These are phyloP conservation scores for Xylaria sp. DNA, from an alignment of 2,329 filamentous ascomycete genomes.

Conservation along the genomic window DNA sequence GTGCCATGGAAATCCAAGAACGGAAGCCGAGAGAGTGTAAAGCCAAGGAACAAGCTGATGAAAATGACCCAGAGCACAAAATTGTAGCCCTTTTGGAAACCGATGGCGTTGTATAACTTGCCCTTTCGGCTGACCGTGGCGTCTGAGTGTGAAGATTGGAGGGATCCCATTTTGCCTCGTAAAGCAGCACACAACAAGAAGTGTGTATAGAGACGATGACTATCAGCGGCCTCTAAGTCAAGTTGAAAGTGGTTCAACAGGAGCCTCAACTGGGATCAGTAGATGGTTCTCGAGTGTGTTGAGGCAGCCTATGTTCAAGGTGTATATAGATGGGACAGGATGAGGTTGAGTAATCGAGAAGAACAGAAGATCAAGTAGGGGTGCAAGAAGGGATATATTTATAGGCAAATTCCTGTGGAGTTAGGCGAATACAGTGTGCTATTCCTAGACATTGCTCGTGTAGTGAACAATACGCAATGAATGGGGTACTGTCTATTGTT, in stretches of 20 bases:
- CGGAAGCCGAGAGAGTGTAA: slow-evolving; percentile 53
- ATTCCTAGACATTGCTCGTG: too few relatives aligned
- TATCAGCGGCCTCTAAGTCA: too few relatives aligned
- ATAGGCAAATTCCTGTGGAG: background rate
- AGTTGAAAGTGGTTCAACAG: too few relatives aligned
- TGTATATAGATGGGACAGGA: too few relatives aligned
- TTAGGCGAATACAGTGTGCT: too few relatives aligned
- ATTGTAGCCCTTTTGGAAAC: slow-evolving; percentile 63
- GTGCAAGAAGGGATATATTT: background rate
- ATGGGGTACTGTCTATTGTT: background rate
- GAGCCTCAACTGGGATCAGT: too few relatives aligned
- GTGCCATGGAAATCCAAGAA: slow-evolving; percentile 54
- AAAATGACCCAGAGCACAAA: slow-evolving; percentile 59
- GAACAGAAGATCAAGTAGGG: background rate
- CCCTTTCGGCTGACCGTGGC: slow-evolving; percentile 26
- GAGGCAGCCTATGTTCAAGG: too few relatives aligned
- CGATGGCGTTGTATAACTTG: slow-evolving; percentile 53
- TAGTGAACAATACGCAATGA: background rate
- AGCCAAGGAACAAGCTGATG: slow-evolving; percentile 51
- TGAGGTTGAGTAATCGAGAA: background rate
- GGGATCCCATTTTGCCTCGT: too few relatives aligned
- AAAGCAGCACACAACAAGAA: too few relatives aligned
- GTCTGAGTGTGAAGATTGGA: background rate
- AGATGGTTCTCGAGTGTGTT: too few relatives aligned
- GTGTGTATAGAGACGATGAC: too few relatives aligned